These are phyloP conservation scores for Arthrinium puccinioides DNA, from an alignment of 2,329 filamentous ascomycete species.

Conservation along the genomic window DNA sequence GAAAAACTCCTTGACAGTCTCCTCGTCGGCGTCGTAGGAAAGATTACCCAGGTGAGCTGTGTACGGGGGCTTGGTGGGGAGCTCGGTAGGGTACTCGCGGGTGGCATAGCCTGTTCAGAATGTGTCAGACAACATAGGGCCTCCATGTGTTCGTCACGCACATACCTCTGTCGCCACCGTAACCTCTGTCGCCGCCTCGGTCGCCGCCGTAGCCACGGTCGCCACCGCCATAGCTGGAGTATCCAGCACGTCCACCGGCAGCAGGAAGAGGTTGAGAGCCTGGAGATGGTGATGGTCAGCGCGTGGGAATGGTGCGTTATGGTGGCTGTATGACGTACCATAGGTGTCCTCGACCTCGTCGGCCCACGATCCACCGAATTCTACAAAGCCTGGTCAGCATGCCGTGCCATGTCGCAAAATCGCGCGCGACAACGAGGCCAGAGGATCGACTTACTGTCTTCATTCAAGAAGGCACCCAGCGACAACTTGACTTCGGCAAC, in stretches of 20 bases:
- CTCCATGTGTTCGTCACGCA: too few relatives aligned
- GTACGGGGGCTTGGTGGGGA: conserved; percentile 88
- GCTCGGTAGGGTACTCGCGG: conserved; percentile 65
- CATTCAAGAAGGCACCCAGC: conserved; percentile 89
- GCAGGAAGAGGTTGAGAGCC: conserved; percentile 52
- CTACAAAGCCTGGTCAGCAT: conserved; percentile 18
- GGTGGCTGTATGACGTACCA: conserved; percentile 47
- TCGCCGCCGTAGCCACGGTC: conserved; percentile 10
- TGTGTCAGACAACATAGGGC: too few relatives aligned
- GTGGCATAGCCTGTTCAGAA: conserved; percentile 43
- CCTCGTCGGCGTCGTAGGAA: conserved; percentile 84
- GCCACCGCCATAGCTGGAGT: conserved; percentile 17
- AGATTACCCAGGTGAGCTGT: conserved; percentile 96
- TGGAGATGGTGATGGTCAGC: conserved; percentile 14
- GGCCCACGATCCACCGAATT: conserved; percentile 79
- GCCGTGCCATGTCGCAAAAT: not conserved
- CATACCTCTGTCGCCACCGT: conserved; percentile 23
- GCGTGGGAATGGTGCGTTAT: too few relatives aligned
- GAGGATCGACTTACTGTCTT: conserved; percentile 64
- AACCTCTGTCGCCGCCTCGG: conserved; percentile 13
- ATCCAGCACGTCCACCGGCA: conserved; percentile 20
- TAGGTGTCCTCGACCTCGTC: conserved; percentile 95
- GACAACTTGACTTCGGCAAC: conserved; percentile 97
- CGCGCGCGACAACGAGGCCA: conserved; percentile 11
- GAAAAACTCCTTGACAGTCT: conserved; percentile 82